phyloP scores from a whole-genome alignment of 305 asterid species.

The Withania somnifera region DNA sequence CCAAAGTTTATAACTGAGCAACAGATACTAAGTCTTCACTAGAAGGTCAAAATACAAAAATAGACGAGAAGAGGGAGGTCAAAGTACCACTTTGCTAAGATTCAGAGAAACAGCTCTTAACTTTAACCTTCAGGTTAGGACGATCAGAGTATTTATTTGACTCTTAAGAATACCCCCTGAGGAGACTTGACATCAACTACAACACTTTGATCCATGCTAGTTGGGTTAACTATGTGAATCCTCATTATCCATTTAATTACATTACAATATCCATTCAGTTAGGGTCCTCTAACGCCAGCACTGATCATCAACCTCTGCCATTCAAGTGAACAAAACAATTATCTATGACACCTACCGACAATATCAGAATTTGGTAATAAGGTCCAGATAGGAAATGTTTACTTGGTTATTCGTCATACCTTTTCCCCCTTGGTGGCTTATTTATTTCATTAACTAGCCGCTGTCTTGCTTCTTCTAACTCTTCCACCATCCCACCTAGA shows the following conservation, averaged over 20 bases:
- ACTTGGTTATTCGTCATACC: constrained; percentile 29
- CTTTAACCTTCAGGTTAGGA: neutral
- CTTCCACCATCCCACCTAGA: constrained; percentile 79
- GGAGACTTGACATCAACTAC: neutral
- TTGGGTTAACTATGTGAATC: neutral
- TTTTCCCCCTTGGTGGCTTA: constrained; percentile 90
- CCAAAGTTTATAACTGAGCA: neutral
- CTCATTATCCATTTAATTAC: neutral
- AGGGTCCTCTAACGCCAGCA: neutral
- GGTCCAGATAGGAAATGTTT: neutral
- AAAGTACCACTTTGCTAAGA: neutral
- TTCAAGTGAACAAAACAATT: neutral
- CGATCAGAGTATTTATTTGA: neutral
- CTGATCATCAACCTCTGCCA: neutral
- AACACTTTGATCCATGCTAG: neutral
- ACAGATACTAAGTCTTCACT: neutral
- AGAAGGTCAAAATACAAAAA: neutral
- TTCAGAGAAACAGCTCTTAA: neutral
- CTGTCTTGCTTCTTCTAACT: constrained; percentile 68
- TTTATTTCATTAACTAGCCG: constrained; percentile 75
- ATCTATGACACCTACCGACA: neutral
- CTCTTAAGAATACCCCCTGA: neutral
- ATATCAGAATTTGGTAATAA: neutral
- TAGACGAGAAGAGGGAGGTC: neutral
- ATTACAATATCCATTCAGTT: neutral